Base-by-base conservation (phyloP, 2,329 filamentous ascomycete species). In the Lachnellula suecica region DNA sequence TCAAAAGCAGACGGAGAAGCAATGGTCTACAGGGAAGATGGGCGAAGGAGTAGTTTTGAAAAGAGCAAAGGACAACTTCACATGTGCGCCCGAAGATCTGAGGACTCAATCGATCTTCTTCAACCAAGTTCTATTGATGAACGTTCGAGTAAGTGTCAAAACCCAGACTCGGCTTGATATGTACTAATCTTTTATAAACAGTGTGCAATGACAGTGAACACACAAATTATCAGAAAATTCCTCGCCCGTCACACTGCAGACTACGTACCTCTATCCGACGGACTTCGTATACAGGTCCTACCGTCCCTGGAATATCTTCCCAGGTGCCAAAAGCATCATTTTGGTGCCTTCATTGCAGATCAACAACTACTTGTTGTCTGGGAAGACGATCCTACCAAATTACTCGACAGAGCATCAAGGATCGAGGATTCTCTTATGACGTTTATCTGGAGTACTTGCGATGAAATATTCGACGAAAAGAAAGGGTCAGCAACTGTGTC, bases 191-290 rank as follows among this genome's bases (percentile, higher is more conserved):
- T 53, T 29, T 8, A n/a, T 25, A 8, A 13, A 37, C 43, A 85
- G 80, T 82, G 78, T 61, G 84, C 84, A 46, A 85, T 88, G 78
- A 88, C 85, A 3, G 75, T 87, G 57, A 85, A 82, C 63, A 87
- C 84, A 3, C 74, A 78, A 53, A 78, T 87, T 37, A 83, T 87
- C 62, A 79, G 81, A 58, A 74, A 84, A 24, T 77, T 88, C 56
- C 70, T 87, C 6, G 62, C 66, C 3, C 70, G 77, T 51, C 70
- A 74, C 44, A 75, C 72, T 42, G 59, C 72, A 20, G 71, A 79
- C 15, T 84, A 79, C 58, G 79, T 88, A 9, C 82, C 84, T 9
- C 70, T 88, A 15, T 68, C 75, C 15, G 73, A 78, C 48, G 81
- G 80, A 3, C 74, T 85, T 17, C 79, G 79, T 23, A 69, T 88